Evolutionary conservation across 768 basidiomycete genomes (phyloP), one percentile per base, ranked within the genome.

Genomic region (Suillus discolor): DNA sequence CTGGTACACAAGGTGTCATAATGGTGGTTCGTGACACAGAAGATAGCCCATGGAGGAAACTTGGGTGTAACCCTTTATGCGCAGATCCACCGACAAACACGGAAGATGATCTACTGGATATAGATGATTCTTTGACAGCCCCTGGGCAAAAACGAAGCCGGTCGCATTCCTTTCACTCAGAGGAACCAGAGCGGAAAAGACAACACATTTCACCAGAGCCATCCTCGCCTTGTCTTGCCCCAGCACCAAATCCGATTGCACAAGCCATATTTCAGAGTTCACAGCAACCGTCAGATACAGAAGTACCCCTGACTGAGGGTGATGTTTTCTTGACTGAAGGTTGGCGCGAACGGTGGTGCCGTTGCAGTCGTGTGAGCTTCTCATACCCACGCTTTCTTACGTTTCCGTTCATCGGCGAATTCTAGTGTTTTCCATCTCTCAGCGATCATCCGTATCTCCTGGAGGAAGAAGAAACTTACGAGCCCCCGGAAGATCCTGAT

Each of bases 401-500:
- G 8, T 55, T 28, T 36, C 42, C 53, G 59, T 13, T 62, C 49
- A 67, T n/a, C 62, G 64, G 49, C 66, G n/a, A 41, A 5, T 23
- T 51, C 4, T 68, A 93, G 90, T 94, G 92, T 76, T 74, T 85
- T 6, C 79, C 84, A 0, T 80, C 79, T 8, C 77, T 94, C 49
- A 77, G 84, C 70, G 75, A 77, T 18, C 78, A 85, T 70, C 81
- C 85, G 34, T 93, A 83, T 75, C 79, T 94, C 28, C 75, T 92
- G 13, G 83, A 90, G 67, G 91, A 91, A 74, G 93, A 94, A 68
- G 91, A 92, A 49, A 92, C 89, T 0, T 94, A 92, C 67, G 90
- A 93, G 72, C 92, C 91, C 1, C 93, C 93, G 4, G 88, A 92
- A 71, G 93, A 94, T 75, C 93, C 93, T 12, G 93, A 95, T 73